Base-by-base conservation (phyloP, 805 yeast genomes). In the Starmerella geochares region DNA sequence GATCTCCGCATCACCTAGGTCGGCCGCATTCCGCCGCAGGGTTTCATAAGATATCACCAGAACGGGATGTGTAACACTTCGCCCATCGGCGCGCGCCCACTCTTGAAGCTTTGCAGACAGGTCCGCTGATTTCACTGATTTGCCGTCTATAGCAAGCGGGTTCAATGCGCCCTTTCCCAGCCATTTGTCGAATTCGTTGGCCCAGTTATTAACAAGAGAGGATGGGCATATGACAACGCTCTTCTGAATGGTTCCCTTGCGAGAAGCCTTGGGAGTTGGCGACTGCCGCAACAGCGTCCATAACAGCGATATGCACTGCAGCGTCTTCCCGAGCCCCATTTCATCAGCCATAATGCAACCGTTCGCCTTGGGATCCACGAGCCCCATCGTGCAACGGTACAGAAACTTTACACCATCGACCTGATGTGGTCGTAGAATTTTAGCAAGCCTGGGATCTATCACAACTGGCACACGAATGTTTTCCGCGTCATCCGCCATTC, bases 301-400 rank as follows among this genome's bases (percentile, higher is more conserved):
- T 84, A 88, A 74, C 28, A 90, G 71, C 0, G 96, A 74, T 29
- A 90, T 74, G 65, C 97, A 90, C 63, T 86, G 96, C 23, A 86
- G 70, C 0, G 96, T 86, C 62, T 86, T 86, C 23, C 96, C 96
- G 35, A 86, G 71, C 3, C 96, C 96, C 96, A 87, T 87, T 65
- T 85, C 96, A 67, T 87, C 96, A 0, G 96, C 96, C 97, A 90
- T 90, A 46, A 90, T 90, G 62, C 96, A 90, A 2, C 98, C 98
- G 60, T 83, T 79, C 0, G 96, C 96, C 29, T 82, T 72, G 1
- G 60, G 58, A 31, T 69, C 68, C 10, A 70, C 54, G 29, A 88
- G 67, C 0, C 98, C 98, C 1, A 96, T 76, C 0, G 94, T 86
- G 66, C 98, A 90, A 49, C 88, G 69, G 61, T 87, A 92, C 51